Percentiles rank a stretch among this genome's conserved stretches.
Evolutionary conservation across 1,139 yeast species (phyloP).

Genomic region (Chernovozyma aurita): DNA sequence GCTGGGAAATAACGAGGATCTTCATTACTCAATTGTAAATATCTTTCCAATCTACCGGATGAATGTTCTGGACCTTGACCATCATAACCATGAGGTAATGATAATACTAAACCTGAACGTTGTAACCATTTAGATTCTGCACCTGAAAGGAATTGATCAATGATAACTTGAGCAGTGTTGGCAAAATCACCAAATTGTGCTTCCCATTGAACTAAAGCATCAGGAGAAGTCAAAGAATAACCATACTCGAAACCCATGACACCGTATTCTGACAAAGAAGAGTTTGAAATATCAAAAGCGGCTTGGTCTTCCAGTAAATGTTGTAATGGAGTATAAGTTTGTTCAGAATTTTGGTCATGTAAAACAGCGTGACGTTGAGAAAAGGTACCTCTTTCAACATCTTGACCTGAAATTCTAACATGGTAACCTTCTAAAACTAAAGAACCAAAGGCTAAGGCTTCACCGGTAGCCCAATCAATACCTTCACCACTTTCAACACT

Average conservation of each 20-base stretch:
- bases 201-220: slow-evolving; percentile 95
- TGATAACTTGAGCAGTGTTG: slow-evolving; percentile 96
- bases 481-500: slow-evolving; percentile 86
- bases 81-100: slow-evolving; percentile 98
- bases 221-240: slow-evolving; percentile 95
- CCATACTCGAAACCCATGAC: slow-evolving; percentile 99
- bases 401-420: slow-evolving; percentile 97
- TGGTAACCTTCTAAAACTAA: slow-evolving; percentile 91
- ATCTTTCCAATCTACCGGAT: slow-evolving; percentile 95
- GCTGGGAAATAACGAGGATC: slow-evolving; percentile 94
- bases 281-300: slow-evolving; percentile 83
- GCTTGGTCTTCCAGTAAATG: slow-evolving; percentile 79
- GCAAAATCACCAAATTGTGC: slow-evolving; percentile 99
- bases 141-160: slow-evolving; percentile 94
- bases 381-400: slow-evolving; percentile 99
- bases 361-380: slow-evolving; percentile 99
- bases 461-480: slow-evolving; percentile 99
- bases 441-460: slow-evolving; percentile 95
- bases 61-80: slow-evolving; percentile 99
- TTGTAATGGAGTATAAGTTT: slow-evolving; percentile 78
- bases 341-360: slow-evolving; percentile 90
- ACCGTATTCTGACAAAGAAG: slow-evolving; percentile 98
- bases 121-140: slow-evolving; percentile 99
- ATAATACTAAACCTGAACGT: slow-evolving; percentile 92
- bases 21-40: slow-evolving; percentile 92